Percentiles rank a stretch among this genome's conserved stretches.
Evolutionary conservation across 805 yeast species (phyloP).

Genomic region (Candida krabiensis): DNA sequence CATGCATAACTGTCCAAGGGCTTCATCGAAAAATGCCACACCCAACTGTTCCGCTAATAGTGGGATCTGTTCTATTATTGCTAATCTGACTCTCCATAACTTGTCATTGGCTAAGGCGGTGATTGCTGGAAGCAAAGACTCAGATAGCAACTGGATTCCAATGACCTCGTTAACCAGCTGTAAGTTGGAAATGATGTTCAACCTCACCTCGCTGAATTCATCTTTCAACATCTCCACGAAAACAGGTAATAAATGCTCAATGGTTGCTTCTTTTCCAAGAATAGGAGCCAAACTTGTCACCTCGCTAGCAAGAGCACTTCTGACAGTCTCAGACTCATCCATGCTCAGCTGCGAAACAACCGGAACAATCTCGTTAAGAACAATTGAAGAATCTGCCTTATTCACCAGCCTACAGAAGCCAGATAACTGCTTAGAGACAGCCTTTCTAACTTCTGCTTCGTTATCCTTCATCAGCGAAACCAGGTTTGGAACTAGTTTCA

Average conservation of each 20-base stretch:
- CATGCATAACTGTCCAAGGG: conserved; percentile 84
- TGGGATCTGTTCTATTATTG: conserved; percentile 95
- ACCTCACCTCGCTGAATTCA: conserved; percentile 93
- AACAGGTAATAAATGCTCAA: conserved; percentile 79
- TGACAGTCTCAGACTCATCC: conserved; percentile 90
- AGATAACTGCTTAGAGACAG: conserved; percentile 89
- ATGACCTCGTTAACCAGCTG: conserved; percentile 92
- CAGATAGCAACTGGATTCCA: conserved; percentile 85
- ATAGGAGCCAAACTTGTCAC: conserved; percentile 85
- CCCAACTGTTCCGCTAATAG: conserved; percentile 92
- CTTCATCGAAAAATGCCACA: conserved; percentile 88
- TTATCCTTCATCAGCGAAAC: conserved; percentile 80
- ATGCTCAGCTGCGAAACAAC: conserved; percentile 78
- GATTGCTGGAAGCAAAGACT: conserved; percentile 90
- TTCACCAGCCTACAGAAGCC: conserved; percentile 58
- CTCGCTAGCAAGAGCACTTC: conserved; percentile 88
- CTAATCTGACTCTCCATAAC: conserved; percentile 97
- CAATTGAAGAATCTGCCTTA: conserved; percentile 41
- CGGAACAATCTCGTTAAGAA: conserved; percentile 75
- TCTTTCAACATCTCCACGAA: conserved; percentile 93
- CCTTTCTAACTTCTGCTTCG: conserved; percentile 96
- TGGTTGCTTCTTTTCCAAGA: conserved; percentile 80
- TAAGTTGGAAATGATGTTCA: conserved; percentile 89
- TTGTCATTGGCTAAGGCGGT: conserved; percentile 94
- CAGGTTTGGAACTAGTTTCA: conserved; percentile 68